Percentiles rank a stretch among this genome's conserved stretches.
phyloP scores from a whole-genome alignment of 768 basidiomycete genomes.

The Kwoniella dendrophila region DNA sequence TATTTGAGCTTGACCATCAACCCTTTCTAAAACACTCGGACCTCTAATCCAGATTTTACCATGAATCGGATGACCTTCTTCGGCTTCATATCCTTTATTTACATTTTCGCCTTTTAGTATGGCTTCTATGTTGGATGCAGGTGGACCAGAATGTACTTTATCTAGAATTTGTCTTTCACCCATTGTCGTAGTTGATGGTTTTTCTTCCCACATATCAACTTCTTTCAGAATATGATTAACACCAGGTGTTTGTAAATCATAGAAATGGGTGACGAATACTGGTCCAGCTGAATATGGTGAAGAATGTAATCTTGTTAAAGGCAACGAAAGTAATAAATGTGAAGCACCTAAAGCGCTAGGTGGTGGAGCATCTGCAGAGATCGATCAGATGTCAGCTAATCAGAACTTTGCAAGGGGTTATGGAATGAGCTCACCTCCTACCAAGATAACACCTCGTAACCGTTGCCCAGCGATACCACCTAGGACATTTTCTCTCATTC shows the following conservation, averaged over 20 bases:
- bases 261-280: slow-evolving; percentile 76
- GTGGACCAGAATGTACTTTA: slow-evolving; percentile 70
- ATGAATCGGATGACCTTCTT: slow-evolving; percentile 9
- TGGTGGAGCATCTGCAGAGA: slow-evolving; percentile 27
- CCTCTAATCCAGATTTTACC: slow-evolving; percentile 64
- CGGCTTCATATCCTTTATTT: slow-evolving; percentile 60
- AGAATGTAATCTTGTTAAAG: slow-evolving; percentile 68
- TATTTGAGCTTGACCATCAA: slow-evolving; percentile 56
- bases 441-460: slow-evolving; percentile 70
- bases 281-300: slow-evolving; percentile 69
- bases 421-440: slow-evolving; percentile 63
- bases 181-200: not conserved
- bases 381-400: not conserved
- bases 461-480: slow-evolving; percentile 67
- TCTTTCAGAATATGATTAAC: slow-evolving; percentile 53
- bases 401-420: not conserved
- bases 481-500: slow-evolving; percentile 63
- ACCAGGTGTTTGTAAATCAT: slow-evolving; percentile 71
- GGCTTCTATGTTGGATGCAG: slow-evolving; percentile 80
- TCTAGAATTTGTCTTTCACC: no score
- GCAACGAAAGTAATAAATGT: slow-evolving; percentile 74
- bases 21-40: slow-evolving; percentile 67
- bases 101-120: slow-evolving; percentile 75
- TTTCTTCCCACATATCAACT: slow-evolving; percentile 23
- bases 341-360: slow-evolving; percentile 58